A percentile compares a stretch with the other conserved stretches of the same genome.
Conservation (phyloP, 2,329 filamentous ascomycete species). For the Stenocarpella maydis region DNA sequence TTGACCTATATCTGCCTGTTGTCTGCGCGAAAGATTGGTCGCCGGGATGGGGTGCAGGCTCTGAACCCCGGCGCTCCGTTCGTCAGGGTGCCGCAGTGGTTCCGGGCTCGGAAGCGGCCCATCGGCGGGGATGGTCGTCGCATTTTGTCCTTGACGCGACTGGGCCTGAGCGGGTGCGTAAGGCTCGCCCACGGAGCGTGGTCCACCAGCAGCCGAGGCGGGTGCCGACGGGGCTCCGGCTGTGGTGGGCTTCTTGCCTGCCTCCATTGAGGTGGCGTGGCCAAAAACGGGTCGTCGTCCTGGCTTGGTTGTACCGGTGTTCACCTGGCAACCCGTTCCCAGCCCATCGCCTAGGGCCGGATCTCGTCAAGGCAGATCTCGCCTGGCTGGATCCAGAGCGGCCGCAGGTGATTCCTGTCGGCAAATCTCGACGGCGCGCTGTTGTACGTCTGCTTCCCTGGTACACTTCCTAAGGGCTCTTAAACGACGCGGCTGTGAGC, state of each 20-base stretch:
- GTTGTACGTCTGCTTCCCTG: neutral
- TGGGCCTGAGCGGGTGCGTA: neutral
- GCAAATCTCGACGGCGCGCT: neutral
- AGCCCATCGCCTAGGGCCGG: conserved; percentile 13
- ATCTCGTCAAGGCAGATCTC: neutral
- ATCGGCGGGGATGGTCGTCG: conserved; percentile 1
- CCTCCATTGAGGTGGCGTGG: conserved; percentile 18
- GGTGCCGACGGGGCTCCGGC: conserved; percentile 34
- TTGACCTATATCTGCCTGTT: conserved; percentile 38
- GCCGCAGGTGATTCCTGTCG: neutral
- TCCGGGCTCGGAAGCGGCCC: conserved; percentile 39
- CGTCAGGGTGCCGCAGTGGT: conserved; percentile 32
- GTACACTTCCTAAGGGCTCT: neutral
- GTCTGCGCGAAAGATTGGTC: neutral
- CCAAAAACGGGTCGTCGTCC: conserved; percentile 4
- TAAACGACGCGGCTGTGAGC: neutral
- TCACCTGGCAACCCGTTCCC: conserved; percentile 18
- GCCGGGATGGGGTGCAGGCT: neutral
- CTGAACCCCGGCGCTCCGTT: neutral
- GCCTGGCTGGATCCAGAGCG: neutral
- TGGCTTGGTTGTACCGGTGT: conserved; percentile 5
- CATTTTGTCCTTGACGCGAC: neutral
- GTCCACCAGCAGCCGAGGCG: conserved; percentile 29
- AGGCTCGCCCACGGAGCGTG: neutral
- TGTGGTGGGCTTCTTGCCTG: conserved; percentile 23